Conservation (phyloP, 805 yeast genomes). For the Ogataea haglerorum region DNA sequence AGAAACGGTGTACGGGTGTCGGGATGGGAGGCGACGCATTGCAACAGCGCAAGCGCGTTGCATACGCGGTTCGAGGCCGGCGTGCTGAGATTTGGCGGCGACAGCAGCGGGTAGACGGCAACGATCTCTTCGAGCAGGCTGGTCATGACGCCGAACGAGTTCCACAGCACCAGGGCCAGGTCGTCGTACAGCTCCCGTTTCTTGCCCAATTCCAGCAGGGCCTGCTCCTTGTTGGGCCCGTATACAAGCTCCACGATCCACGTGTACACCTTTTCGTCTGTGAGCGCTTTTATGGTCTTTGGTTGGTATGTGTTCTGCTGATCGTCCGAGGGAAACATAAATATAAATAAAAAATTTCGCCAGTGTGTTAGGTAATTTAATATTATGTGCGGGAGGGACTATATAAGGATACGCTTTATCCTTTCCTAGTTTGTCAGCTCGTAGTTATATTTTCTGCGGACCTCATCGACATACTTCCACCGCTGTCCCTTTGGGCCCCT, state of each 20-base stretch:
- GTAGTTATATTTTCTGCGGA: slow-evolving; percentile 26
- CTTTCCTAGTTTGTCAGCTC: slow-evolving; percentile 23
- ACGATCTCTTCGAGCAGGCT: slow-evolving; percentile 85
- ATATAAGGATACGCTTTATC: slow-evolving; percentile 1
- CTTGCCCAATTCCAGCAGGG: slow-evolving; percentile 86
- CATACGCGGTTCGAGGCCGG: slow-evolving; percentile 91
- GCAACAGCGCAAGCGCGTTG: slow-evolving; percentile 89
- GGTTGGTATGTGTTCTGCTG: slow-evolving; percentile 8
- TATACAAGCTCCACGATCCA: slow-evolving; percentile 89
- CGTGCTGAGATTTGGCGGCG: slow-evolving; percentile 82
- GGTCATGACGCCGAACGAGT: slow-evolving; percentile 95
- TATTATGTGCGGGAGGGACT: slow-evolving; percentile 3
- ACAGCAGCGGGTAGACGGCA: slow-evolving; percentile 81
- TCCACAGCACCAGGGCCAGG: slow-evolving; percentile 89
- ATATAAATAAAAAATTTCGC: slow-evolving; percentile 5
- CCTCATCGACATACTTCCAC: slow-evolving; percentile 29
- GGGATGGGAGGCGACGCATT: slow-evolving; percentile 94
- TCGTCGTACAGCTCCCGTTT: slow-evolving; percentile 94
- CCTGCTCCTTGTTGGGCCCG: slow-evolving; percentile 91
- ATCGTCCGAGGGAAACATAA: slow-evolving; percentile 8
- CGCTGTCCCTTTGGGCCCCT: slow-evolving; percentile 33
- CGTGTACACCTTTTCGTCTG: slow-evolving; percentile 79
- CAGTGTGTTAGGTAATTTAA: not conserved
- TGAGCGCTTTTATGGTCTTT: slow-evolving; percentile 40
- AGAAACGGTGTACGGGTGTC: slow-evolving; percentile 84